A percentile compares a stretch with the other conserved stretches of the same genome.
phyloP scores from a whole-genome alignment of 2,329 filamentous ascomycete species.

The Claviceps africana region DNA sequence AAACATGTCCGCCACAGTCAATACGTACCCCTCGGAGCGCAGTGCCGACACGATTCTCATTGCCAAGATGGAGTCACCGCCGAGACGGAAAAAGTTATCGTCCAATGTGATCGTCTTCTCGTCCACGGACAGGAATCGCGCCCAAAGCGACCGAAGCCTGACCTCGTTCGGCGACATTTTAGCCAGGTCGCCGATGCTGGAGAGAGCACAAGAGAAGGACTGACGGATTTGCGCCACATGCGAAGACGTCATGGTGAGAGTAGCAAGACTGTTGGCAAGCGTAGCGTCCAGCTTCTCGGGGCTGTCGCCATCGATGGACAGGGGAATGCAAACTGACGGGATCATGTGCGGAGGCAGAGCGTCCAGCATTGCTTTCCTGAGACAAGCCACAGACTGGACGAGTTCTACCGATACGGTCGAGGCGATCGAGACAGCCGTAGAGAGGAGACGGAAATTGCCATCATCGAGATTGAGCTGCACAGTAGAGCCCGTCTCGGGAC shows the following conservation, averaged over 20 bases:
- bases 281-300: not conserved
- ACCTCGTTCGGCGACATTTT: not conserved
- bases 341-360: slow-evolving; percentile 14
- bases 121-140: slow-evolving; percentile 27
- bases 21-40: slow-evolving; percentile 29
- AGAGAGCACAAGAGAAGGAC: not conserved
- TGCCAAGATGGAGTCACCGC: slow-evolving; percentile 45
- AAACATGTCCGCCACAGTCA: slow-evolving; percentile 45
- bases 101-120: slow-evolving; percentile 36
- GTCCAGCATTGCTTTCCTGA: slow-evolving; percentile 14
- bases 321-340: slow-evolving; percentile 4
- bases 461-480: slow-evolving; percentile 6
- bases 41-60: slow-evolving; percentile 48
- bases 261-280: slow-evolving; percentile 33
- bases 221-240: not conserved
- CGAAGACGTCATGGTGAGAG: not conserved
- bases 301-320: not conserved
- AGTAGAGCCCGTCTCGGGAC: not conserved
- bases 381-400: slow-evolving; percentile 9
- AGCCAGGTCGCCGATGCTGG: not conserved
- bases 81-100: slow-evolving; percentile 46
- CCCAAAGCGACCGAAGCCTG: slow-evolving; percentile 33
- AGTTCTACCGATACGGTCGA: slow-evolving; percentile 9
- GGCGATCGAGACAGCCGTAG: slow-evolving; percentile 7
- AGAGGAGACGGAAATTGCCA: not conserved